Evolutionary conservation across 1,139 yeast genomes (phyloP).

Genomic region (Yamadazyma jaroonii): DNA sequence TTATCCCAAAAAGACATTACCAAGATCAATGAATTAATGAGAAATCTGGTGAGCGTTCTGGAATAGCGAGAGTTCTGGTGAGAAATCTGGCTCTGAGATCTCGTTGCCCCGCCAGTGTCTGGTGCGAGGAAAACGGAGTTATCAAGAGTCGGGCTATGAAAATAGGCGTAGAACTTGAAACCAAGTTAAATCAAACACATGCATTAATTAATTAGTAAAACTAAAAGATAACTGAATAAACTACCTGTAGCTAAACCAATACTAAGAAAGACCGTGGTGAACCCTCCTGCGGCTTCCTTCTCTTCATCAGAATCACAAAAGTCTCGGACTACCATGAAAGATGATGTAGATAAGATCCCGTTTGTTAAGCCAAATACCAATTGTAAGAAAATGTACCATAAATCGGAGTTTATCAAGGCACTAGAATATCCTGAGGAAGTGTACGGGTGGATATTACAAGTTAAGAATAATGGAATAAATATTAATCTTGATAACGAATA

Average conservation of each 20-base stretch:
- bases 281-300: constrained; percentile 92
- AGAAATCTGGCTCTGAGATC: too few species aligned
- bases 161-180: too few species aligned
- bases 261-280: constrained; percentile 74
- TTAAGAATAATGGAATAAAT: constrained; percentile 62
- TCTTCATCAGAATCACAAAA: constrained; percentile 59
- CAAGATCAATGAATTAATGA: too few species aligned
- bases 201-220: constrained; percentile 24
- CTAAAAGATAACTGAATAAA: constrained; percentile 66
- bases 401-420: constrained; percentile 55
- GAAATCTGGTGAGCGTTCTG: too few species aligned
- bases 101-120: too few species aligned
- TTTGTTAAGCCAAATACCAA: constrained; percentile 80
- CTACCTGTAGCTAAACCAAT: constrained; percentile 78
- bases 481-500: constrained; percentile 54
- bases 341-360: constrained; percentile 79
- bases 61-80: too few species aligned
- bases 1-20: constrained; percentile 56
- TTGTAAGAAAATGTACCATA: constrained; percentile 66
- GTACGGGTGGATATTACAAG: constrained; percentile 62
- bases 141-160: too few species aligned
- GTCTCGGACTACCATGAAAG: constrained; percentile 76
- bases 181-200: too few species aligned
- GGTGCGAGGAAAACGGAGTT: too few species aligned
- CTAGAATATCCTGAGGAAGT: constrained; percentile 25